Evolutionary conservation across 257 asterid species (phyloP).

Genomic region (Solanum bulbocastanum): DNA sequence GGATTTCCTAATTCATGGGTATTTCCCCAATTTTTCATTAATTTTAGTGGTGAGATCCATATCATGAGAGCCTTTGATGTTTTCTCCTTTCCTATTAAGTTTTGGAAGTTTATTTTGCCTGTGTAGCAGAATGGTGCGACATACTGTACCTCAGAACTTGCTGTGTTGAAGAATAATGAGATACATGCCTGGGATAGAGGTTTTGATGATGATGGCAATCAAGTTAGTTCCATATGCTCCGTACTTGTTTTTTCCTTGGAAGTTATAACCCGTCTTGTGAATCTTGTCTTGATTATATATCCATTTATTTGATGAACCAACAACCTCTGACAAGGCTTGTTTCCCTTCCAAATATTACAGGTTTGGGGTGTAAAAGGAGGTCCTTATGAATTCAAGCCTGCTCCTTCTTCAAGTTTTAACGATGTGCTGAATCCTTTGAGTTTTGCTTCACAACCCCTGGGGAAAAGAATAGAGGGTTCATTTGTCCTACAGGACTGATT

Average conservation of each 20-base stretch:
- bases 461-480: conserved; percentile 45
- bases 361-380: conserved; percentile 94
- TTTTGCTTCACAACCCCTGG: conserved; percentile 41
- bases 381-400: conserved; percentile 83
- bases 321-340: neutral
- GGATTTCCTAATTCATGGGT: conserved; percentile 68
- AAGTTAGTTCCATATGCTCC: conserved; percentile 31
- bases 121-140: conserved; percentile 32
- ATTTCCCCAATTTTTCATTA: neutral
- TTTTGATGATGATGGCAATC: conserved; percentile 73
- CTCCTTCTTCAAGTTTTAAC: conserved; percentile 60
- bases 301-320: neutral
- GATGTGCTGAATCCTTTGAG: conserved; percentile 48
- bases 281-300: neutral
- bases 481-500: conserved; percentile 61
- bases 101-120: neutral
- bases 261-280: neutral
- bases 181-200: conserved; percentile 93
- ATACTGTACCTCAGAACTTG: conserved; percentile 32
- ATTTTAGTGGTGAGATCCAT: neutral
- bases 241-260: neutral
- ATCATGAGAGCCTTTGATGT: neutral
- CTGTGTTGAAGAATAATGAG: conserved; percentile 75
- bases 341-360: conserved; percentile 22
- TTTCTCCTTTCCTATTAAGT: neutral